Conservation (phyloP, 768 basidiomycete species). For the Psilocybe cyanescens region DNA sequence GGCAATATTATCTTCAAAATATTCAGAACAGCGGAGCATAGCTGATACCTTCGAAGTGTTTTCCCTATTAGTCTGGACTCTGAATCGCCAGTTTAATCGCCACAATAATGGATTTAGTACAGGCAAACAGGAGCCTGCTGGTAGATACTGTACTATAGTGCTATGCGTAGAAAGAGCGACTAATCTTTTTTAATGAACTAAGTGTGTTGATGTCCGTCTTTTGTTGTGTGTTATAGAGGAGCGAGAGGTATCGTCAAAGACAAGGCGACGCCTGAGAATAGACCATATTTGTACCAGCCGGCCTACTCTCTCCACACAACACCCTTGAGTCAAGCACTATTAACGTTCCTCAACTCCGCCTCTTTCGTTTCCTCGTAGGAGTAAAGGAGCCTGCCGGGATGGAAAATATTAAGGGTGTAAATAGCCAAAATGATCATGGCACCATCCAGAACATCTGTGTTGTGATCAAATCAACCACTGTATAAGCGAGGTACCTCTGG, state of each 20-base stretch:
- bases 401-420: constrained; percentile 31
- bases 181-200: background rate
- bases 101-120: background rate
- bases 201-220: background rate
- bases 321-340: background rate
- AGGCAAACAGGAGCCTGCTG: background rate
- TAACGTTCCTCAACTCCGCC: background rate
- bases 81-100: background rate
- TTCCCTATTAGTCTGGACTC: too few species aligned
- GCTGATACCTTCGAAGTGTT: too few species aligned
- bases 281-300: background rate
- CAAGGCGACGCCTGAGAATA: background rate
- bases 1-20: too few species aligned
- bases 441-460: constrained; percentile 22
- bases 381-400: constrained; percentile 24
- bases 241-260: background rate
- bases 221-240: background rate
- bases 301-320: background rate
- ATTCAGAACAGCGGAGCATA: too few species aligned
- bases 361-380: background rate
- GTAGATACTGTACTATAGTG: background rate
- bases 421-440: constrained; percentile 36
- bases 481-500: background rate
- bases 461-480: background rate
- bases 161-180: background rate